Conservation (phyloP, 768 basidiomycete species). For the Naganishia vishniacii region DNA sequence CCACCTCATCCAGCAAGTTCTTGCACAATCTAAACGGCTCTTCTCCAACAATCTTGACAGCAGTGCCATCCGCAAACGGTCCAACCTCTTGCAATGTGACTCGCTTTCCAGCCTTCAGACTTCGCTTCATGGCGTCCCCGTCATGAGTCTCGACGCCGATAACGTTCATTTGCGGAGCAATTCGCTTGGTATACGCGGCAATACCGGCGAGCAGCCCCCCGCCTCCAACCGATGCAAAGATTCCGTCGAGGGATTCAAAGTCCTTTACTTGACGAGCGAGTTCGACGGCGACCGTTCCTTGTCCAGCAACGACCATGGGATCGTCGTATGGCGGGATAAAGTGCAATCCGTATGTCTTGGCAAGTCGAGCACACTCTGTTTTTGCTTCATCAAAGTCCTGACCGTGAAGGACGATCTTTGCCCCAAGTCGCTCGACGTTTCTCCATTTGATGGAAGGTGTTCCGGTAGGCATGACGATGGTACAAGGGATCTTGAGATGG, state of each 20-base stretch:
- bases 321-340: constrained; percentile 98
- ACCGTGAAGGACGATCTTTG: constrained; percentile 88
- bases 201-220: constrained; percentile 91
- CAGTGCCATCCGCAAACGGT: constrained; percentile 94
- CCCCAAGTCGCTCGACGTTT: constrained; percentile 89
- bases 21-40: constrained; percentile 92
- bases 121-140: constrained; percentile 86
- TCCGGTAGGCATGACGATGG: constrained; percentile 96
- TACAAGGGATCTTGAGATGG: constrained; percentile 81
- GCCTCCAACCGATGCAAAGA: constrained; percentile 89
- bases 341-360: constrained; percentile 65
- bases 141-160: constrained; percentile 91
- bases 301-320: constrained; percentile 92
- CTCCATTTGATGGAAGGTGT: constrained; percentile 94
- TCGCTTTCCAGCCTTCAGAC: constrained; percentile 72
- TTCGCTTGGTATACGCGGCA: constrained; percentile 82
- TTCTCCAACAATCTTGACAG: constrained; percentile 88
- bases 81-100: constrained; percentile 83
- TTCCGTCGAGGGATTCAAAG: constrained; percentile 65
- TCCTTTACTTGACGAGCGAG: constrained; percentile 82
- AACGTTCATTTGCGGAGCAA: constrained; percentile 79
- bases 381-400: constrained; percentile 94
- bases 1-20: constrained; percentile 71
- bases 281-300: constrained; percentile 91
- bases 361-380: constrained; percentile 81